Evolutionary conservation across 1,284 basidiomycete species (phyloP).

Genomic region (Melampsora americana): DNA sequence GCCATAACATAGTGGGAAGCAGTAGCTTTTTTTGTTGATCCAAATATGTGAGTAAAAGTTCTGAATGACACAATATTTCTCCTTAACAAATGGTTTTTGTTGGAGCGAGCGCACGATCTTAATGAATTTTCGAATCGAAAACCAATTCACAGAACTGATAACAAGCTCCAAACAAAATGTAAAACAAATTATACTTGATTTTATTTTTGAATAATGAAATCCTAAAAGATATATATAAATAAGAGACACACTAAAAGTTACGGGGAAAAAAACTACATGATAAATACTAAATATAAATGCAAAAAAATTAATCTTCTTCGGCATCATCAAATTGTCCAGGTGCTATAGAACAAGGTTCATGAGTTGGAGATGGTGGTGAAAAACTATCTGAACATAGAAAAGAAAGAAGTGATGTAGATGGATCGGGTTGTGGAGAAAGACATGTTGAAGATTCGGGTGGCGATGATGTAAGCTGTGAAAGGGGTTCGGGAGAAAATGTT

Average conservation of each 20-base stretch:
- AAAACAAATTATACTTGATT: too few species aligned
- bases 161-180: too few species aligned
- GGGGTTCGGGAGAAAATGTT: not conserved
- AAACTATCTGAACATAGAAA: not conserved
- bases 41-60: too few species aligned
- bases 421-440: not conserved
- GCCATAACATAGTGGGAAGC: too few species aligned
- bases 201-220: too few species aligned
- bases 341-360: constrained; percentile 5
- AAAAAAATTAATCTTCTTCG: constrained; percentile 13
- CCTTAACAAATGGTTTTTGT: too few species aligned
- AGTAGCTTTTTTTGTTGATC: too few species aligned
- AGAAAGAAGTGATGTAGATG: not conserved
- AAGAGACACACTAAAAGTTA: not conserved
- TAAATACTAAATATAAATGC: not conserved
- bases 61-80: too few species aligned
- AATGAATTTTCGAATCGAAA: too few species aligned
- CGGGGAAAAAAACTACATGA: not conserved
- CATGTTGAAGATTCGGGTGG: not conserved
- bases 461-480: not conserved
- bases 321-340: constrained; percentile 36
- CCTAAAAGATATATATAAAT: too few species aligned
- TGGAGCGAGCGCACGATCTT: too few species aligned
- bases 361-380: constrained; percentile 4
- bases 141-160: too few species aligned